Evolutionary conservation across 805 yeast species (phyloP), one percentile per base, ranked within the genome.

Genomic region (Candida koratica): DNA sequence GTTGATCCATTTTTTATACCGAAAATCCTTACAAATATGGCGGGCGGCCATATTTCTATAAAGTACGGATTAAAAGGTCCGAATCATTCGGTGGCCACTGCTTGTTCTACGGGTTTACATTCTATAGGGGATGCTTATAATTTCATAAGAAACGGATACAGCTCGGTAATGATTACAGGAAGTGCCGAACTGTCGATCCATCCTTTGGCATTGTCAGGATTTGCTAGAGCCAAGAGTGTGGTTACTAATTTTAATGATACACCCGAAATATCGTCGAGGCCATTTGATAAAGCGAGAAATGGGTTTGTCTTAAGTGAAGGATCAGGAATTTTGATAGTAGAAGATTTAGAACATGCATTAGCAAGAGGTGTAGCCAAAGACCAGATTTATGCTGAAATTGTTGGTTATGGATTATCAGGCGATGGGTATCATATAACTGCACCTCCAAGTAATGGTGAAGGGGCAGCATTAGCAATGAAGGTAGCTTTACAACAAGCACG

Each of bases 241-340:
- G 79, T 80, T 4, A 73, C 88, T 0, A 69, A 61, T 17, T 81
- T 55, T 48, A 80, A 77, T 41, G 83, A 81, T 30, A 56, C 55
- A 2, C 95, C 95, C 2, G 48, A 49, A 4, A 60, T 62, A 19
- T 85, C 95, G 0, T 83, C 95, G 5, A 64, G 96, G 39, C 99
- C 99, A 0, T 93, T 93, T 58, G 98, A 93, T 53, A 55, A 56
- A 10, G 59, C 65, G 2, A 62, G 99, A 42, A 72, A 71, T 38
- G 99, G 99, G 3, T 93, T 93, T 60, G 96, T 93, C 0, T 67
- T 93, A 20, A 81, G 96, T 19, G 99, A 93, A 64, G 99, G 99
- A 2, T 69, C 90, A 12, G 97, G 96, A 3, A 72, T 86, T 1
- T 44, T 94, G 27, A 64, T 90, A 0, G 54, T 93, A 25, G 97